Base-by-base conservation (phyloP, 2,329 filamentous ascomycete species). In the Fusarium nodosum region DNA sequence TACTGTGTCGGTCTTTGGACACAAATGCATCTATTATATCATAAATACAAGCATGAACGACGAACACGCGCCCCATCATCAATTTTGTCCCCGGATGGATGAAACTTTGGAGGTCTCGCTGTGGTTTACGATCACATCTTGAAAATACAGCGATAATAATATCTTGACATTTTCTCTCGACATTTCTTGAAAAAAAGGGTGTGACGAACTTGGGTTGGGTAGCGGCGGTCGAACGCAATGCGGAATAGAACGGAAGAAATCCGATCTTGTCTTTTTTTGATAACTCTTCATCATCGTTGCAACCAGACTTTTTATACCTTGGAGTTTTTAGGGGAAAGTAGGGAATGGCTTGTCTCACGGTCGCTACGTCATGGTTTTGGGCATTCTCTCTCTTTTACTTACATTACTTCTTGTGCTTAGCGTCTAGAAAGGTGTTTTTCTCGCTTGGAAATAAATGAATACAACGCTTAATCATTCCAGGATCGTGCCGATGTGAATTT, bases 21-120 rank as follows among this genome's bases (percentile, higher is more conserved):
- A 60, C 47, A 66, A 30, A 30, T 38, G 36, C 54, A 65, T 65
- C 44, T 58, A 31, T 22, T 28, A 59, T 16, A 47, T 50, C 36
- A 60, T 58, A 31, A 57, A 16, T 60, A 45, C 55, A 65, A 60
- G 47, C 38, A 50, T 54, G 9, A 30, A 60, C 31, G 45, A 53
- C 15, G 22, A 42, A 60, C 16, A n/a, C 44, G 28, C n/a, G 44
- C 12, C 15, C n/a, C n/a, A 11, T 22, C 26, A 31, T n/a, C 26
- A 33, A n/a, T 31, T 16, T 31, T n/a, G 31, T 66, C 63, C 63
- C 63, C 28, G 48, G 63, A 51, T 66, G 63, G 63, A 66, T 66
- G 15, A 45, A 39, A 18, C 28, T 31, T 28, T 26, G 24, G 26
- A 39, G 20, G 41, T 28, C 33, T 41, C 18, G 8, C 22, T 15